phyloP scores from a whole-genome alignment of 176 grass and related monocot genomes.

The Carex cristatella region DNA sequence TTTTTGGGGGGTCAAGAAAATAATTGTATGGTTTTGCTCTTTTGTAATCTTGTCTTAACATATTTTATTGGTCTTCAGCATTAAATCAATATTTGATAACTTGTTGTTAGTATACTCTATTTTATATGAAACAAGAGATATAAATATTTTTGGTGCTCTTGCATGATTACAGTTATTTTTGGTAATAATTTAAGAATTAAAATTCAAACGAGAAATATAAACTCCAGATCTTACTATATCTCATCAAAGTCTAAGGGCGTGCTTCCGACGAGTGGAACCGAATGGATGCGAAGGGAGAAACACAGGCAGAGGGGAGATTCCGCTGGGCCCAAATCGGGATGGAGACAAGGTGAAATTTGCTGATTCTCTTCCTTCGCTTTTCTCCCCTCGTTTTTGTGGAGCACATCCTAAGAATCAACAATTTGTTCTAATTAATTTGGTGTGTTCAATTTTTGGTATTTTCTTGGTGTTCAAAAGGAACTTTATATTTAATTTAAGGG shows the following conservation, averaged over 20 bases:
- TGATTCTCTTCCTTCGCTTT: too few species aligned
- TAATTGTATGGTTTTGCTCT: neutral
- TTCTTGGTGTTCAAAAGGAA: too few species aligned
- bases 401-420: too few species aligned
- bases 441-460: too few species aligned
- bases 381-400: too few species aligned
- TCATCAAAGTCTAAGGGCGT: neutral
- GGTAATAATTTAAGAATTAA: neutral
- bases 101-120: neutral
- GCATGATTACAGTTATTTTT: neutral
- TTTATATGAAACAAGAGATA: neutral
- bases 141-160: too few species aligned
- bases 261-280: too few species aligned
- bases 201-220: neutral
- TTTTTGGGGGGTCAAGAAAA: neutral
- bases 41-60: neutral
- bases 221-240: neutral
- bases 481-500: neutral
- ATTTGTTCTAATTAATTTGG: too few species aligned
- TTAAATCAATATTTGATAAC: neutral
- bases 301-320: too few species aligned
- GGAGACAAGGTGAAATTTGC: too few species aligned
- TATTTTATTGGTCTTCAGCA: neutral
- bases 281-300: too few species aligned
- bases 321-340: too few species aligned